Conservation (phyloP, 148 eudicot genomes). For the Bassia scoparia region DNA sequence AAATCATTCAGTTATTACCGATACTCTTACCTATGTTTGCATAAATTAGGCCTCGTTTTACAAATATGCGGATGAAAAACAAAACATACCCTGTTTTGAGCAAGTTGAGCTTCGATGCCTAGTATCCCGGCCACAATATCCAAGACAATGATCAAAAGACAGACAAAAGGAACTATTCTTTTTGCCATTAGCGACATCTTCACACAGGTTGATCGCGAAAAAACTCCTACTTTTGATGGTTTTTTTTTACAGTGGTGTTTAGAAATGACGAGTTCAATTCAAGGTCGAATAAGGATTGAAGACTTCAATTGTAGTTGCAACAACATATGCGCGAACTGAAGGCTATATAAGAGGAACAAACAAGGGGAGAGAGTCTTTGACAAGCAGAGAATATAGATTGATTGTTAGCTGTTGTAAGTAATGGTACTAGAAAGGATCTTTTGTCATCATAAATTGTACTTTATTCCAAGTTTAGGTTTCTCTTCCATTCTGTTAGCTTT, state of each 20-base stretch:
- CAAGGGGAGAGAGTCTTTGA: neutral
- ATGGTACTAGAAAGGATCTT: conserved; percentile 32
- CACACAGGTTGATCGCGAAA: neutral
- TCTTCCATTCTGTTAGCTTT: conserved; percentile 25
- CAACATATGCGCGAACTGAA: neutral
- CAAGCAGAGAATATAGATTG: conserved; percentile 44
- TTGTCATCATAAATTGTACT: conserved; percentile 33
- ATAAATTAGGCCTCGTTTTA: too few relatives aligned
- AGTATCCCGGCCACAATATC: conserved; percentile 78
- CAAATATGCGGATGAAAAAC: too few relatives aligned
- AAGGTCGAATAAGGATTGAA: neutral
- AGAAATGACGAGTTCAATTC: neutral
- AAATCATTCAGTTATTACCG: neutral
- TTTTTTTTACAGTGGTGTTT: neutral
- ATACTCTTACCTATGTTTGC: too few relatives aligned
- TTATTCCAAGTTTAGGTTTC: conserved; percentile 34
- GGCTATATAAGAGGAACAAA: conserved; percentile 16
- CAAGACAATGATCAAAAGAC: conserved; percentile 60
- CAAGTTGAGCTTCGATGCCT: conserved; percentile 78
- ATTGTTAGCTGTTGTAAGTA: conserved; percentile 14
- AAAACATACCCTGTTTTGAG: conserved; percentile 65
- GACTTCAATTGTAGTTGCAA: neutral
- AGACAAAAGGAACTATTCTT: conserved; percentile 44
- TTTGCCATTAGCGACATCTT: conserved; percentile 36
- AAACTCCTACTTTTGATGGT: neutral